phyloP scores from a whole-genome alignment of 140 eudicot genomes.

The Stevia rebaudiana region DNA sequence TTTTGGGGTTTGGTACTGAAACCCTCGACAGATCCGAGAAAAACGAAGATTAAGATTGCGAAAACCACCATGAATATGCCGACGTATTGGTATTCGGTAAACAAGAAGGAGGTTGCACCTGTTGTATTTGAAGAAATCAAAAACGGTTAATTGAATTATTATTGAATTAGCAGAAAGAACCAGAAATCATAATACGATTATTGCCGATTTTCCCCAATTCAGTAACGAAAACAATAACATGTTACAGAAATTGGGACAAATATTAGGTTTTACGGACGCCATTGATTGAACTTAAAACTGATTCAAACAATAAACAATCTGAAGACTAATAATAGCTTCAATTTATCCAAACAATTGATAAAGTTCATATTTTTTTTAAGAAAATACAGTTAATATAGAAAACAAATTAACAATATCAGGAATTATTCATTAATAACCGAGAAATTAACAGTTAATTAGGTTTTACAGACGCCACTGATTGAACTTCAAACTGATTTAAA shows the following conservation, averaged over 20 bases:
- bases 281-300: too few relatives aligned
- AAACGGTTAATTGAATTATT: too few relatives aligned
- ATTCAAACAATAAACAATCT: too few relatives aligned
- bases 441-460: background rate
- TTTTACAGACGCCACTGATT: background rate
- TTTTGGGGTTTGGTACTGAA: slow-evolving; percentile 55
- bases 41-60: slow-evolving; percentile 62
- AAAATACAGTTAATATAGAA: too few relatives aligned
- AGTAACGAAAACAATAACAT: too few relatives aligned
- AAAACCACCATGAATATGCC: slow-evolving; percentile 82
- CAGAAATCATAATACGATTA: too few relatives aligned
- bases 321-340: too few relatives aligned
- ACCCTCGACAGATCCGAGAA: slow-evolving; percentile 77
- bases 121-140: slow-evolving; percentile 2
- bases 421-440: background rate
- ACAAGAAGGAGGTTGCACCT: slow-evolving; percentile 79
- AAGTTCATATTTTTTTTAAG: too few relatives aligned
- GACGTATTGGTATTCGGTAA: slow-evolving; percentile 68
- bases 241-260: too few relatives aligned
- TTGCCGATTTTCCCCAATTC: background rate
- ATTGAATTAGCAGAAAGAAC: too few relatives aligned
- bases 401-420: background rate
- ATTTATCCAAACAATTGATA: too few relatives aligned
- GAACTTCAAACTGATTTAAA: background rate
- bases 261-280: too few relatives aligned